Percentiles rank a stretch among this genome's conserved stretches.
Conservation (phyloP, 352 stramenopile genomes). For the Elongisporangium senticosum region DNA sequence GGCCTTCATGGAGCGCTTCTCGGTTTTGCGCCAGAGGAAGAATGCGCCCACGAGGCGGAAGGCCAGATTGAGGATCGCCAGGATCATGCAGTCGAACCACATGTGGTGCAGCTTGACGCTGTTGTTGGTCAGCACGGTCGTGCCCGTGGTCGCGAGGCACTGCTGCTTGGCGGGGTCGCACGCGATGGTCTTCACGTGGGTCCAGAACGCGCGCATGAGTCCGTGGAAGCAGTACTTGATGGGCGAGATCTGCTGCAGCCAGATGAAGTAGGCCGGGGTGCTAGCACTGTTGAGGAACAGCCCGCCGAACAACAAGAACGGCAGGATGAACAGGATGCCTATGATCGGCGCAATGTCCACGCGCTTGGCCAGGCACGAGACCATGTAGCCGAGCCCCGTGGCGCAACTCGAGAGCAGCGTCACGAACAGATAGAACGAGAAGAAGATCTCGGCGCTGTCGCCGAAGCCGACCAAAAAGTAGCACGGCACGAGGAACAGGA, state of each 20-base stretch:
- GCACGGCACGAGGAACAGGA: constrained; percentile 21
- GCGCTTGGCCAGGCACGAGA: constrained; percentile 22
- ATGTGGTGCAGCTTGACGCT: constrained; percentile 14
- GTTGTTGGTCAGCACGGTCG: constrained; percentile 21
- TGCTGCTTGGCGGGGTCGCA: constrained; percentile 8
- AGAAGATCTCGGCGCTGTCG: constrained; percentile 21
- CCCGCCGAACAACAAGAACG: constrained; percentile 27
- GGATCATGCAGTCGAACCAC: constrained; percentile 18
- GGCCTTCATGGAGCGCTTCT: constrained; percentile 5
- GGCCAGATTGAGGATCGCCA: constrained; percentile 23
- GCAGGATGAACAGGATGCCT: constrained; percentile 24
- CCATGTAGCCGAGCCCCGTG: constrained; percentile 23
- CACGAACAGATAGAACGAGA: constrained; percentile 25
- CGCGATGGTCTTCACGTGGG: constrained; percentile 14
- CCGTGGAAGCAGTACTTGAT: constrained; percentile 32
- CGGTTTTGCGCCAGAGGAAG: constrained; percentile 19
- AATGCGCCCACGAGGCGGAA: constrained; percentile 24
- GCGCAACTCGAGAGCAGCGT: constrained; percentile 14
- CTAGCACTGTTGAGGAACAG: constrained; percentile 29
- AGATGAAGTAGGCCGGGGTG: constrained; percentile 26
- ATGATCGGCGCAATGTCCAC: constrained; percentile 25
- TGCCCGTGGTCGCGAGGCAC: constrained; percentile 17
- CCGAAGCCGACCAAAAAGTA: constrained; percentile 42
- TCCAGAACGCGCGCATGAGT: constrained; percentile 33
- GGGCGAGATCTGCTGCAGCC: constrained; percentile 29